phyloP scores from a whole-genome alignment of 495 filamentous ascomycete genomes.

The Penicillium lividum region DNA sequence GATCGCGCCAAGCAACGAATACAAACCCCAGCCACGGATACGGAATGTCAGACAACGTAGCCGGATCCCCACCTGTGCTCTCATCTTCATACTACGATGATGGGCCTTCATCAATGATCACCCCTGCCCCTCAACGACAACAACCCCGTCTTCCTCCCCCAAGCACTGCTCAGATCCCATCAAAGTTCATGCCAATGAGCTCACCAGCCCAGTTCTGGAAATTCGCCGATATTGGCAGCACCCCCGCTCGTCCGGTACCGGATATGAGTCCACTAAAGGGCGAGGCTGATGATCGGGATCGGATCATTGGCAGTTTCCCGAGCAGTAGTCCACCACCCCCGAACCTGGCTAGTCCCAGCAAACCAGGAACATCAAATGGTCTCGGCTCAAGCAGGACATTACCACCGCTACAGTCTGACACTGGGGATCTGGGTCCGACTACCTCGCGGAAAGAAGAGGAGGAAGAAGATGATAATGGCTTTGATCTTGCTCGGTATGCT shows the following conservation, averaged over 20 bases:
- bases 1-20: constrained; percentile 38
- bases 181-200: constrained; percentile 91
- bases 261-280: constrained; percentile 64
- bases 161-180: constrained; percentile 84
- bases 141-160: constrained; percentile 84
- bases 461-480: constrained; percentile 57
- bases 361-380: constrained; percentile 43
- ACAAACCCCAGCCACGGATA: constrained; percentile 53
- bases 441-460: constrained; percentile 27
- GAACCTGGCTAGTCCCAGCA: constrained; percentile 49
- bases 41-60: constrained; percentile 58
- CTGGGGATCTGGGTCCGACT: constrained; percentile 17
- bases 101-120: constrained; percentile 65
- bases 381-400: constrained; percentile 37
- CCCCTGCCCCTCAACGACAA: constrained; percentile 80
- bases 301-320: constrained; percentile 53
- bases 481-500: constrained; percentile 67
- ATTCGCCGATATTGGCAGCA: constrained; percentile 69
- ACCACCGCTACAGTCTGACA: constrained; percentile 37
- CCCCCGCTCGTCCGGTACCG: constrained; percentile 65
- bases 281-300: constrained; percentile 44
- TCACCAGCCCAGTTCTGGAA: constrained; percentile 98
- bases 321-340: constrained; percentile 66
- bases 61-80: constrained; percentile 68
- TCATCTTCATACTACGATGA: constrained; percentile 65